phyloP scores from a whole-genome alignment of 2,329 filamentous ascomycete species.

The Nannizzia gypsea region DNA sequence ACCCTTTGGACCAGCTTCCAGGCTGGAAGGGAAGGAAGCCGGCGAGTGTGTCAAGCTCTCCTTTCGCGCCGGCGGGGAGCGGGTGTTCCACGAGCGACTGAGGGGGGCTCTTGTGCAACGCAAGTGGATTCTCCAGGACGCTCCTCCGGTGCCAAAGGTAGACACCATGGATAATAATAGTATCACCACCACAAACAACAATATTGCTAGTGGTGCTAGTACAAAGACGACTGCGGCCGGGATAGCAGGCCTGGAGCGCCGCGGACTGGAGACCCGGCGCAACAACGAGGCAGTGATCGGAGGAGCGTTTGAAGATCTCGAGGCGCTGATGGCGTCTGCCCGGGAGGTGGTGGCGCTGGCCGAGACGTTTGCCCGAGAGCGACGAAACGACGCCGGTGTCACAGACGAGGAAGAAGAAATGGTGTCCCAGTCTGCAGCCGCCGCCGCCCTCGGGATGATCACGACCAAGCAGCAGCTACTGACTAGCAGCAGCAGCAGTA shows the following conservation, averaged over 20 bases:
- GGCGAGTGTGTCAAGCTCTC: slow-evolving; percentile 78
- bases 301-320: slow-evolving; percentile 87
- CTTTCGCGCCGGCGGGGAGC: slow-evolving; percentile 78
- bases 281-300: slow-evolving; percentile 92
- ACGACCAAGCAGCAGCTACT: slow-evolving; percentile 95
- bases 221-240: slow-evolving; percentile 43
- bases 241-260: slow-evolving; percentile 82
- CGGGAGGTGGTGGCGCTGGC: slow-evolving; percentile 92
- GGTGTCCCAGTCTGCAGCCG: slow-evolving; percentile 68
- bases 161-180: no score
- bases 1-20: slow-evolving; percentile 44
- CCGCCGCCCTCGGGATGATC: slow-evolving; percentile 72
- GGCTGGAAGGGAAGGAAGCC: slow-evolving; percentile 44
- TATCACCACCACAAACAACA: no score
- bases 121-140: slow-evolving; percentile 87
- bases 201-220: slow-evolving; percentile 14
- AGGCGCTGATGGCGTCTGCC: slow-evolving; percentile 92
- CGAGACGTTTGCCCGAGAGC: slow-evolving; percentile 69
- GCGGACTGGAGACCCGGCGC: slow-evolving; percentile 70
- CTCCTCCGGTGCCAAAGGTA: slow-evolving; percentile 66
- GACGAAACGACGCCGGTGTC: slow-evolving; percentile 37
- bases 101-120: slow-evolving; percentile 81
- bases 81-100: slow-evolving; percentile 77
- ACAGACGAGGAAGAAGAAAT: no score
- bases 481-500: no score